Conservation (phyloP, 2,329 filamentous ascomycete species). For the Tolypocladium inflatum region DNA sequence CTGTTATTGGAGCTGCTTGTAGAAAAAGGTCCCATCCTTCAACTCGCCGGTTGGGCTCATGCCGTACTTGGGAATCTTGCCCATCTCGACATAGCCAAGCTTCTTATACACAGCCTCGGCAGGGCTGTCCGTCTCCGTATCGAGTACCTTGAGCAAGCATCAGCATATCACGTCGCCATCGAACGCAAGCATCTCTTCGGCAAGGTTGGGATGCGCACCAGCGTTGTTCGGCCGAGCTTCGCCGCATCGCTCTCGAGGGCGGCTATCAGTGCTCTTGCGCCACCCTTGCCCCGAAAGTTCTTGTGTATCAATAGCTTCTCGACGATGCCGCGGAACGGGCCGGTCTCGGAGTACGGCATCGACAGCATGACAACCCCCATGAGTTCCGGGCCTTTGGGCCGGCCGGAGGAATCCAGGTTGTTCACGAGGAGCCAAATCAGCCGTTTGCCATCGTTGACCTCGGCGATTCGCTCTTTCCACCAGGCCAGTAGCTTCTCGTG, state of each 20-base stretch:
- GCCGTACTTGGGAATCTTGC: slow-evolving; percentile 44
- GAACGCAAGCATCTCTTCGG: neutral
- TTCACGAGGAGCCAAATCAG: slow-evolving; percentile 44
- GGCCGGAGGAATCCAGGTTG: slow-evolving; percentile 19
- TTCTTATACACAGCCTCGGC: slow-evolving; percentile 45
- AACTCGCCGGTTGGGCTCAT: slow-evolving; percentile 38
- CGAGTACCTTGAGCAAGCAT: slow-evolving; percentile 32
- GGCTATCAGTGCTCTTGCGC: slow-evolving; percentile 40
- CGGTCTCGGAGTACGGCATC: slow-evolving; percentile 44
- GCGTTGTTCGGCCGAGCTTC: slow-evolving; percentile 35
- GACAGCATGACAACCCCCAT: slow-evolving; percentile 47
- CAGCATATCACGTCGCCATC: neutral
- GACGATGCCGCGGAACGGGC: slow-evolving; percentile 41
- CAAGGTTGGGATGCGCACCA: slow-evolving; percentile 33
- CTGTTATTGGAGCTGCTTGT: slow-evolving; percentile 38
- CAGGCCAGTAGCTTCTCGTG: slow-evolving; percentile 45
- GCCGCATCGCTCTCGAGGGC: slow-evolving; percentile 46
- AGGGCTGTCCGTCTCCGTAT: slow-evolving; percentile 39
- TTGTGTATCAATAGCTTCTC: slow-evolving; percentile 50
- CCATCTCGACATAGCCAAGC: slow-evolving; percentile 47
- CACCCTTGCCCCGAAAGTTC: slow-evolving; percentile 38
- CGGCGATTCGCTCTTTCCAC: slow-evolving; percentile 44
- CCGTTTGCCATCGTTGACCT: slow-evolving; percentile 33
- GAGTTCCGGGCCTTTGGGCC: slow-evolving; percentile 33
- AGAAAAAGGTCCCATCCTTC: slow-evolving; percentile 46